Base-by-base conservation (phyloP, 192 early-diverging fungal genomes). In the Backusella mclennaniae region DNA sequence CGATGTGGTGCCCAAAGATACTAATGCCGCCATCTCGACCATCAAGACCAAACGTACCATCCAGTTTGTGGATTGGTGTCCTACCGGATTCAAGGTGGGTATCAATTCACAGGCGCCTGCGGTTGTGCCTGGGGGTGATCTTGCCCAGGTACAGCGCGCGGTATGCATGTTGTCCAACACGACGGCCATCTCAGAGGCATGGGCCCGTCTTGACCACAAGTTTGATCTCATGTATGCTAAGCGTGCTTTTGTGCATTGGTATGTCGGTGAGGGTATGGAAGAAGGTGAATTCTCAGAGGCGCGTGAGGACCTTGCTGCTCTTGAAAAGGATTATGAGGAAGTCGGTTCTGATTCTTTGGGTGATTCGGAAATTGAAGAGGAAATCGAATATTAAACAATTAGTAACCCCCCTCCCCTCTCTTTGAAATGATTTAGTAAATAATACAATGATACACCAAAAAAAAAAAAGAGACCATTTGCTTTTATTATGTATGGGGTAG, bases 281-380 rank as follows among this genome's bases (percentile, higher is more conserved):
- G 98, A 99, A 87, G 97, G 98, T 81, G 98, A 99, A 87, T 99
- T 99, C 92, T 97, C 96, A 69, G 98, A 99, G 89, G 97, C 97
- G 67, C 97, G 97, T 89, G 98, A 98, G 86, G 97, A 99, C 86
- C 92, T 98, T 86, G 98, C 96, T 85, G 97, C 98, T 46, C 94
- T 99, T 75, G 97, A 99, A 90, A 98, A 98, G 93, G 98, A 99
- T 84, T 99, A 98, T 88, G 98, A 99, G 85, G 98, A 99, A 88
- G 97, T 99, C 74, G 98, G 96, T 74, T 93, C 95, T 76, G 98
- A 99, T 87, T 98, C 96, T 70, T 84, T 91, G 66, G 94, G 89
- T 79, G 92, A 92, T 73, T 94, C 93, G 76, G 93, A 94, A 78
- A 89, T 92, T 69, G 95, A 93, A 67, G 89, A 84, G 41, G 77